Evolutionary conservation across 2,329 filamentous ascomycete genomes (phyloP).

Genomic region (Talaromyces sp.): DNA sequence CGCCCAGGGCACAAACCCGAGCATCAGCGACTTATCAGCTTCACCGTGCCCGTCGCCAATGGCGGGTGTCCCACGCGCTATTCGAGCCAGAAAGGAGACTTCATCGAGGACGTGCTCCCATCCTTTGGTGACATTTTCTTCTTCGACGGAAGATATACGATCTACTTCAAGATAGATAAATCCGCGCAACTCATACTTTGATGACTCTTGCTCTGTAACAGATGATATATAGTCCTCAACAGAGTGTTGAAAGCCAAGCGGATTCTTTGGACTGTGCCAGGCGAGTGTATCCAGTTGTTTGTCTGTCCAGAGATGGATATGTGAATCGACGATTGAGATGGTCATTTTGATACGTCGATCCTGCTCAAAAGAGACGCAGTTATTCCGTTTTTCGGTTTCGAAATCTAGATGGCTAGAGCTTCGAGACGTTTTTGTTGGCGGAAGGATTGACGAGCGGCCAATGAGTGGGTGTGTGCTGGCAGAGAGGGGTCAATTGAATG

Average conservation of each 20-base stretch:
- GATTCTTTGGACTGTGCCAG: conserved; percentile 62
- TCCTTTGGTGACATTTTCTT: conserved; percentile 45
- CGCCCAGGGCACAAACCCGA: conserved; percentile 80
- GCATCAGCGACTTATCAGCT: conserved; percentile 54
- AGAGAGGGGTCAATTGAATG: not conserved
- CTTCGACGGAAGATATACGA: conserved; percentile 58
- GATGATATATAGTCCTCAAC: conserved; percentile 58
- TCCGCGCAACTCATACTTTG: conserved; percentile 52
- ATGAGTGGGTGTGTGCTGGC: not conserved
- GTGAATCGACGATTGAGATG: conserved; percentile 71
- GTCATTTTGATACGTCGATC: conserved; percentile 22
- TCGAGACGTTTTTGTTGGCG: not conserved
- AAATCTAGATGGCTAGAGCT: not conserved
- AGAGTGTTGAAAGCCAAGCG: conserved; percentile 62
- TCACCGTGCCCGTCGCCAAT: conserved; percentile 57
- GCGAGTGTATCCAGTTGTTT: conserved; percentile 63
- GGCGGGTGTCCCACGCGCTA: conserved; percentile 59
- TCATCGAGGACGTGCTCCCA: conserved; percentile 69
- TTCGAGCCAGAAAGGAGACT: conserved; percentile 63
- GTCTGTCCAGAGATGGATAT: conserved; percentile 81
- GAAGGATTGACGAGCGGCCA: not conserved
- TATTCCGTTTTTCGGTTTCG: not conserved
- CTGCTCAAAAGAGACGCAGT: not conserved
- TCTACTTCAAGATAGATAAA: conserved; percentile 85
- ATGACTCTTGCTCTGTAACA: conserved; percentile 23